Evolutionary conservation across 805 yeast species (phyloP), one percentile per base, ranked within the genome.

Genomic region (Candida pseudoglaebosa): DNA sequence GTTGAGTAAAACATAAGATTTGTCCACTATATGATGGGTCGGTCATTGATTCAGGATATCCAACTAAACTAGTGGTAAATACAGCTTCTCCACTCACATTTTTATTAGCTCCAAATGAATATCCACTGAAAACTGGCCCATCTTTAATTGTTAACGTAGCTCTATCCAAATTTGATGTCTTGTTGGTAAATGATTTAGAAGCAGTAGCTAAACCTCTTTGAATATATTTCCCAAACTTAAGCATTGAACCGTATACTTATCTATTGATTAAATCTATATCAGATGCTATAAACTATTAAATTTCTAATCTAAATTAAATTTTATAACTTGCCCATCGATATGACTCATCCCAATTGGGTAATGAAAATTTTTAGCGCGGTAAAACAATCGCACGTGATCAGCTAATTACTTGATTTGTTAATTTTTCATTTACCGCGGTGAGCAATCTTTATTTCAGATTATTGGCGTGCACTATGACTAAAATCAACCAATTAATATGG

Each of bases 1-100:
- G 99, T 65, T 89, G 97, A 5, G 99, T 93, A 68, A 93, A 87
- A 44, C 93, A 95, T 49, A 93, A 78, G 51, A 93, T 93, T 71
- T 93, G 99, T 37, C 99, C 99, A 53, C 81, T 82, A 65, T 93
- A 93, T 5, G 97, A 89, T 28, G 99, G 99, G 64, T 93, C 99
- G 16, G 99, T 93, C 95, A 93, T 89, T 6, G 96, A 86, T 65
- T 93, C 99, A 13, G 99, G 98, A 65, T 93, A 93, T 14, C 99
- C 99, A 9, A 93, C 99, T 62, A 95, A 74, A 5, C 97, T 93
- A 24, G 99, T 95, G 34, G 97, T 88, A 71, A 93, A 93, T 32
- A 95, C 99, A 21, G 96, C 95, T 65, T 93, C 99, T 47, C 99
- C 99, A 43, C 95, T 82, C 45, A 88, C 79, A 47, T 90, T 87